Evolutionary conservation across 441 rosid species (phyloP).

Genomic region (Croton setiger): DNA sequence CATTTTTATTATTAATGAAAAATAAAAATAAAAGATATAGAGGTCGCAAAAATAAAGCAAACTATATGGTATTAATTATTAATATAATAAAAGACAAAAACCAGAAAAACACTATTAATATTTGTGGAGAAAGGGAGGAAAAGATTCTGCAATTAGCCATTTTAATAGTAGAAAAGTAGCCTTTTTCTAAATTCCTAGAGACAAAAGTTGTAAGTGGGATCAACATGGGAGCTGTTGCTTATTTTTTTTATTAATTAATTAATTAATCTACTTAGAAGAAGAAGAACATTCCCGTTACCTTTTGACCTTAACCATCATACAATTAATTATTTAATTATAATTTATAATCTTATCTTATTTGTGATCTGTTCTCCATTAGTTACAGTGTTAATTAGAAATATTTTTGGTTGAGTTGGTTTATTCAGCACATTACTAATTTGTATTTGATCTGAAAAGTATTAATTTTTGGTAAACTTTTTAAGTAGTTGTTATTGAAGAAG

Average conservation of each 20-base stretch:
- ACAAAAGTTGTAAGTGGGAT: conserved; percentile 9
- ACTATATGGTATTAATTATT: not conserved
- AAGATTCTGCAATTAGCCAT: conserved; percentile 1
- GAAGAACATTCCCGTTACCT: conserved; percentile 7
- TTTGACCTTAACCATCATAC: conserved; percentile 10
- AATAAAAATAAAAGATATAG: no score
- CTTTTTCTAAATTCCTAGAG: not conserved
- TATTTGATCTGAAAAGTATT: no score
- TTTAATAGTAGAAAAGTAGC: not conserved
- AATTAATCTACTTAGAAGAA: not conserved
- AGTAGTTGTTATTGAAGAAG: no score
- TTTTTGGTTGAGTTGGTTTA: no score
- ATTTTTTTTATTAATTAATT: not conserved
- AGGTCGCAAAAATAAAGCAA: no score
- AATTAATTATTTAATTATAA: not conserved
- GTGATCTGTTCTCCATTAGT: not conserved
- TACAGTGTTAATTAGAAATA: no score
- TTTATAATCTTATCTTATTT: not conserved
- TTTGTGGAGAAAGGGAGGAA: conserved; percentile 8
- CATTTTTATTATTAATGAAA: no score
- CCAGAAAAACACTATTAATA: not conserved
- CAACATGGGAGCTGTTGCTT: conserved; percentile 6
- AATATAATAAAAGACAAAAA: not conserved
- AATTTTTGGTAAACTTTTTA: no score
- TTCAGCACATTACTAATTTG: no score